Conservation (phyloP, 2,329 filamentous ascomycete genomes). For the Tolypocladium cylindrosporum region DNA sequence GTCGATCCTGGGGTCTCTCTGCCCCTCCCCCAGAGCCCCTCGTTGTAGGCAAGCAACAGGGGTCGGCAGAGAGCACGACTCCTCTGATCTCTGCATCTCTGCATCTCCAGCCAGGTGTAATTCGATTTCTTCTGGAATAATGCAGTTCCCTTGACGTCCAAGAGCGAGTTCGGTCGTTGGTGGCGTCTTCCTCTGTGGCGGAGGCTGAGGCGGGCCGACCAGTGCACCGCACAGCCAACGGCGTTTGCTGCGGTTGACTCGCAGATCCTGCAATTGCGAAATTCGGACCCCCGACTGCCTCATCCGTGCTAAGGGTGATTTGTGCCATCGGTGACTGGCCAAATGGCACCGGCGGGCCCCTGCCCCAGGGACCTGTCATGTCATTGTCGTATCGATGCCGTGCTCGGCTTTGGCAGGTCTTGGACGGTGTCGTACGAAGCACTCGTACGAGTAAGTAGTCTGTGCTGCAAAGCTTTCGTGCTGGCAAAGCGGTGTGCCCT, state of each 20-base stretch:
- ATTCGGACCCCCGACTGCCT: conserved; percentile 5
- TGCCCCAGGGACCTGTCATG: not conserved
- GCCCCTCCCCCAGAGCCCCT: not conserved
- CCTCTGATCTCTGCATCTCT: not conserved
- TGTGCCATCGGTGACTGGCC: conserved; percentile 4
- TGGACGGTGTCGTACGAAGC: not conserved
- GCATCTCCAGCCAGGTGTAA: no score
- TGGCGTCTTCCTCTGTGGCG: not conserved
- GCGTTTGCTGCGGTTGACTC: not conserved
- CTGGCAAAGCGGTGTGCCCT: not conserved
- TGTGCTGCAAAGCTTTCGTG: not conserved
- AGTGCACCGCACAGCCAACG: conserved; percentile 1
- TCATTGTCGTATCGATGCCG: conserved; percentile 1
- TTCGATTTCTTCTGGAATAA: no score
- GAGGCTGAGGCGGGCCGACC: not conserved
- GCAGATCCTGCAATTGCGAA: conserved; percentile 9
- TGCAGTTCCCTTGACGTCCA: no score
- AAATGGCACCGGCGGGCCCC: not conserved
- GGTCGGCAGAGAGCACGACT: not conserved
- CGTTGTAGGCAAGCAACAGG: not conserved
- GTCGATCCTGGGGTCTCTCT: not conserved
- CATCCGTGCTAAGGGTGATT: conserved; percentile 2
- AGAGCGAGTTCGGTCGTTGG: not conserved
- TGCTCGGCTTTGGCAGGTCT: not conserved
- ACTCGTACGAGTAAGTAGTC: not conserved